Conservation (phyloP, 768 basidiomycete species). For the Mycena metata region DNA sequence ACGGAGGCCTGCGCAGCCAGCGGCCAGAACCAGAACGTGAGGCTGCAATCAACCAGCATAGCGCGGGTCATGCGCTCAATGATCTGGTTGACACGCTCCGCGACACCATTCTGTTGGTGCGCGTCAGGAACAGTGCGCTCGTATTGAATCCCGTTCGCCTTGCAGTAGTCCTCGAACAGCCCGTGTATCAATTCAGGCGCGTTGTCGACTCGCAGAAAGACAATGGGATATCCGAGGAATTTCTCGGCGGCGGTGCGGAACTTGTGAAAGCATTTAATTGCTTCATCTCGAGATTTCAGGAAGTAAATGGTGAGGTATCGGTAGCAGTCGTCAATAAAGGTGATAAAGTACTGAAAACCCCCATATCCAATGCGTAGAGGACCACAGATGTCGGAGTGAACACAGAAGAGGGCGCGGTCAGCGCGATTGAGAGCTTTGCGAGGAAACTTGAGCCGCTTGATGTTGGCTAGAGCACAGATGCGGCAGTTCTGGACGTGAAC, state of each 20-base stretch:
- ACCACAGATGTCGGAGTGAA: slow-evolving; percentile 41
- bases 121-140: slow-evolving; percentile 42
- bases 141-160: slow-evolving; percentile 38
- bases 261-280: slow-evolving; percentile 24
- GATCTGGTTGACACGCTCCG: slow-evolving; percentile 40
- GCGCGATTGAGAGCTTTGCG: slow-evolving; percentile 21
- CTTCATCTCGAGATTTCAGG: slow-evolving; percentile 17
- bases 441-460: slow-evolving; percentile 31
- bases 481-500: slow-evolving; percentile 28
- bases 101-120: slow-evolving; percentile 46
- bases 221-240: background rate
- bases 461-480: slow-evolving; percentile 33
- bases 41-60: slow-evolving; percentile 28
- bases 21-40: slow-evolving; percentile 38
- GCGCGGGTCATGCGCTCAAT: slow-evolving; percentile 38
- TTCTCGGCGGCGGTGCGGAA: slow-evolving; percentile 25
- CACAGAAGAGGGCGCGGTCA: slow-evolving; percentile 29
- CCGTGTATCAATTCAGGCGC: slow-evolving; percentile 41
- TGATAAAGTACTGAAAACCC: slow-evolving; percentile 40
- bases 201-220: slow-evolving; percentile 40
- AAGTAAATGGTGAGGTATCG: slow-evolving; percentile 27
- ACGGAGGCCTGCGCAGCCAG: slow-evolving; percentile 30
- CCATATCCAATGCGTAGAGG: slow-evolving; percentile 28
- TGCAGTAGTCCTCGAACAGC: slow-evolving; percentile 35
- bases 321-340: slow-evolving; percentile 44